A percentile compares a stretch with the other conserved stretches of the same genome.
phyloP scores from a whole-genome alignment of 1,139 yeast species.

The Arxiozyma slooffiae region DNA sequence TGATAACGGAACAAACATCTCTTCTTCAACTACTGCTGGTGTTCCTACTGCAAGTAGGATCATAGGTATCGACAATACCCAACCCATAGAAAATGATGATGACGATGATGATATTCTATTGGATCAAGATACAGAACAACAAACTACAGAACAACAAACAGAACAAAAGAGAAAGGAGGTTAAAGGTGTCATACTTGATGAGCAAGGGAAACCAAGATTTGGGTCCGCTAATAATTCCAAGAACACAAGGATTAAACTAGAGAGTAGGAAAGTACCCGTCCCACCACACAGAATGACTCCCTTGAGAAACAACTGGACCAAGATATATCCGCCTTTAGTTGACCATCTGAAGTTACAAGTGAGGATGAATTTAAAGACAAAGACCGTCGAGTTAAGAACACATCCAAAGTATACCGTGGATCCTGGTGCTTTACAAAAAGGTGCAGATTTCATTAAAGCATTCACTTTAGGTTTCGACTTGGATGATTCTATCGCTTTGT shows the following conservation, averaged over 20 bases:
- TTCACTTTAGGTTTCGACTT: constrained; percentile 92
- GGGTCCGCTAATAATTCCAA: constrained; percentile 59
- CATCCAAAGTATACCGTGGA: constrained; percentile 71
- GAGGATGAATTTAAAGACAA: constrained; percentile 82
- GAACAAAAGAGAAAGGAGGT: constrained; percentile 31
- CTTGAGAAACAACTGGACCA: constrained; percentile 78
- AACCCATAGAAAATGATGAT: constrained; percentile 32
- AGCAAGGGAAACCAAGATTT: constrained; percentile 83
- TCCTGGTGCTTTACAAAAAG: constrained; percentile 91
- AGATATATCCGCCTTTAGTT: constrained; percentile 89
- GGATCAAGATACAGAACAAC: constrained; percentile 41
- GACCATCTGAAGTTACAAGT: constrained; percentile 92
- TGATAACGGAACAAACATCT: constrained; percentile 14
- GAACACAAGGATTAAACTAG: constrained; percentile 60
- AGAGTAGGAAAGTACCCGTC: constrained; percentile 78
- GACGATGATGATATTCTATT: constrained; percentile 61
- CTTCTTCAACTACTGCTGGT: constrained; percentile 6
- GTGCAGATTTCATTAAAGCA: constrained; percentile 92
- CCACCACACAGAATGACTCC: constrained; percentile 98
- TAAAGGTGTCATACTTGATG: constrained; percentile 63
- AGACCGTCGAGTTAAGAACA: constrained; percentile 80
- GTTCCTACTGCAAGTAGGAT: constrained; percentile 20
- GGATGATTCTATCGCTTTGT: constrained; percentile 90
- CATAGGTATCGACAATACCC: constrained; percentile 22
- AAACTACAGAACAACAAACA: constrained; percentile 11